Evolutionary conservation across 139 green algal genomes (phyloP).

Genomic region (Spirogloea muscicola): DNA sequence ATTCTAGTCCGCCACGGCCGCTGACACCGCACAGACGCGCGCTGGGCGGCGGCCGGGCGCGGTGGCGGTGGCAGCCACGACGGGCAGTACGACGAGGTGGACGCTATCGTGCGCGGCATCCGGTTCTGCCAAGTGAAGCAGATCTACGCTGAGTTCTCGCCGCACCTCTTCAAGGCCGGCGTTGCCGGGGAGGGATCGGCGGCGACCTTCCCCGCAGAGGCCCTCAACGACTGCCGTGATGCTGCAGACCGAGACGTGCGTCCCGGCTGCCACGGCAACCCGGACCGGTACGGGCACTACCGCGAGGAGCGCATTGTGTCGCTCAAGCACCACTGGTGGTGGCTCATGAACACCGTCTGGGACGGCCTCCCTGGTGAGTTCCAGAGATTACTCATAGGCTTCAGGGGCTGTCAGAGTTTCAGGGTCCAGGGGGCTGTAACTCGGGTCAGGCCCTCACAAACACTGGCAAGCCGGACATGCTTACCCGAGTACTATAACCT

Average conservation of each 20-base stretch:
- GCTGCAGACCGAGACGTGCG: not conserved
- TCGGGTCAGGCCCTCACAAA: no score
- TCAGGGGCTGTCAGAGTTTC: no score
- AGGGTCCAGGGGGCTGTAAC: no score
- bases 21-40: no score
- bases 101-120: slow-evolving; percentile 22
- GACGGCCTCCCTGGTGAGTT: slow-evolving; percentile 20
- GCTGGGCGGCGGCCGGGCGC: no score
- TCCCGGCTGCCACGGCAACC: slow-evolving; percentile 18
- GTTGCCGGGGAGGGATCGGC: no score
- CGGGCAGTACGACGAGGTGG: slow-evolving; percentile 24
- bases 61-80: slow-evolving; percentile 42
- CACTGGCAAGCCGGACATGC: no score
- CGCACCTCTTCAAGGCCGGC: slow-evolving; percentile 17
- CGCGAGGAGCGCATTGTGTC: slow-evolving; percentile 8
- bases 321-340: slow-evolving; percentile 48
- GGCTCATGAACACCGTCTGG: slow-evolving; percentile 46
- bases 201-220: slow-evolving; percentile 19
- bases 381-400: no score
- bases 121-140: slow-evolving; percentile 44
- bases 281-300: slow-evolving; percentile 22
- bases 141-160: slow-evolving; percentile 41
- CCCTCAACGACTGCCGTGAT: slow-evolving; percentile 25
- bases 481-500: no score
- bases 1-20: no score